Percentiles rank a stretch among this genome's conserved stretches.
Conservation (phyloP, 192 early-diverging fungal genomes). For the Irineochytrium annulatum region DNA sequence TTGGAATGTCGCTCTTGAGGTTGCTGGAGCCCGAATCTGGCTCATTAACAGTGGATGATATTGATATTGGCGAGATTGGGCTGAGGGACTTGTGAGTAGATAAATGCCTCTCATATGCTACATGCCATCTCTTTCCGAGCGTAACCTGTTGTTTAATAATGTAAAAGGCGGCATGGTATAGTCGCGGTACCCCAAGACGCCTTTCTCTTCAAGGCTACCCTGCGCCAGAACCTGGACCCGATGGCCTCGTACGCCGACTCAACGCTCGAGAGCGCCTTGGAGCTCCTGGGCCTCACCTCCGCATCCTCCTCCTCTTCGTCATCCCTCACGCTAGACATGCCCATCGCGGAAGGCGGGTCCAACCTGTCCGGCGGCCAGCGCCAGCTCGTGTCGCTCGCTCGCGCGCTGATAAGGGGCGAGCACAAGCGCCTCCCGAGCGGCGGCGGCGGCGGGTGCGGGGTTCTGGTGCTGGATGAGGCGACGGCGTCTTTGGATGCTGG, state of each 20-base stretch:
- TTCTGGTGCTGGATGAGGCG: conserved; percentile 56
- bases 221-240: conserved; percentile 50
- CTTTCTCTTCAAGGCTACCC: conserved; percentile 45
- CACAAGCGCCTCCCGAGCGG: neutral
- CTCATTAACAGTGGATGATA: conserved; percentile 49
- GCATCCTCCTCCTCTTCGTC: conserved; percentile 10
- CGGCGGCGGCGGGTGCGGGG: conserved; percentile 20
- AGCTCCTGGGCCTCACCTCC: conserved; percentile 4
- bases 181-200: conserved; percentile 53
- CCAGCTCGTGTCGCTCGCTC: conserved; percentile 57
- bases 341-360: conserved; percentile 69
- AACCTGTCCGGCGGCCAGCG: conserved; percentile 81
- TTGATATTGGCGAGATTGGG: conserved; percentile 61
- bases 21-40: conserved; percentile 43
- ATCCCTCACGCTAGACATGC: conserved; percentile 56
- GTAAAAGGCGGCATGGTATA: conserved; percentile 41
- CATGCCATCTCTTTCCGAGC: conserved; percentile 15
- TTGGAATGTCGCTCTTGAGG: conserved; percentile 72
- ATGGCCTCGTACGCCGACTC: conserved; percentile 29
- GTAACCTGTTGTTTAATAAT: no score
- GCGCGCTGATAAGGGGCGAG: conserved; percentile 30
- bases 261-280: conserved; percentile 34
- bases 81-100: conserved; percentile 61
- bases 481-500: conserved; percentile 83
- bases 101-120: conserved; percentile 60